Percentiles rank a stretch among this genome's conserved stretches.
Evolutionary conservation across 345 rosid genomes (phyloP).

Genomic region (Cochlearia excelsa): DNA sequence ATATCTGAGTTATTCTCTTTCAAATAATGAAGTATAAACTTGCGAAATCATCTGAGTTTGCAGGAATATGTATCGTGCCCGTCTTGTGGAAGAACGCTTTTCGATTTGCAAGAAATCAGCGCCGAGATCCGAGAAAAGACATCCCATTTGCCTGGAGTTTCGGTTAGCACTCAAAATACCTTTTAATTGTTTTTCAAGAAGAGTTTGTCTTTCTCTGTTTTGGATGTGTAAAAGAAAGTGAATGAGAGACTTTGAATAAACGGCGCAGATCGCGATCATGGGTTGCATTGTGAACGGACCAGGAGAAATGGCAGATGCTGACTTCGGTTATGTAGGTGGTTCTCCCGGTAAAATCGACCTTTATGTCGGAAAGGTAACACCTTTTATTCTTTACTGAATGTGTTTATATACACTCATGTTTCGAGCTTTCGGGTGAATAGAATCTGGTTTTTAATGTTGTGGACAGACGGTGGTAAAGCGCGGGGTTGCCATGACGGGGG

Average conservation of each 20-base stretch:
- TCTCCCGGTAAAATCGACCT: constrained; percentile 97
- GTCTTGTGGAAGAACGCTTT: constrained; percentile 94
- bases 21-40: not conserved
- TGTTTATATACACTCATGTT: constrained; percentile 1
- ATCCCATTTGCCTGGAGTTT: constrained; percentile 93
- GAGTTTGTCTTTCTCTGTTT: not conserved
- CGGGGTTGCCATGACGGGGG: constrained; percentile 80
- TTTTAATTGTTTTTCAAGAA: not conserved
- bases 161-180: constrained; percentile 44
- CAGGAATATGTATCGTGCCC: constrained; percentile 98
- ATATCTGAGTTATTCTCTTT: not conserved
- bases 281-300: constrained; percentile 99
- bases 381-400: constrained; percentile 4
- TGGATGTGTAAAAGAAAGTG: not conserved
- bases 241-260: not conserved
- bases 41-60: constrained; percentile 1
- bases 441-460: not conserved
- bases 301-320: constrained; percentile 99
- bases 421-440: not conserved
- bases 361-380: constrained; percentile 84
- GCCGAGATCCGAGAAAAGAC: constrained; percentile 92
- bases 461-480: constrained; percentile 94
- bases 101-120: constrained; percentile 95
- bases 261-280: constrained; percentile 83
- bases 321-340: constrained; percentile 95